Evolutionary conservation across 2,329 filamentous ascomycete genomes (phyloP).

Genomic region (Colletotrichum sidae): DNA sequence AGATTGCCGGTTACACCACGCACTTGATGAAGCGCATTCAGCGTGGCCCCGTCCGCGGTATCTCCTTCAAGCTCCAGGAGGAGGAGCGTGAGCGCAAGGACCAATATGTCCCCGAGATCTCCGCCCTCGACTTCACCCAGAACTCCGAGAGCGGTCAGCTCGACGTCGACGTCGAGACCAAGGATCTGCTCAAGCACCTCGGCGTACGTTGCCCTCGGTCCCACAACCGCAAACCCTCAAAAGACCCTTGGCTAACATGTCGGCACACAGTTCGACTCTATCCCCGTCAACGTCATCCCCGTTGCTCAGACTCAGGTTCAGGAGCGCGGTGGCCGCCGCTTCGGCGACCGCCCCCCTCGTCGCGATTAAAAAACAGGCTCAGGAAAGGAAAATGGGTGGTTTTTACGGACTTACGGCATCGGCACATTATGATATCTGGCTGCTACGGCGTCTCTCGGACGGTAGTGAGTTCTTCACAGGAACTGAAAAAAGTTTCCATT

Average conservation of each 20-base stretch:
- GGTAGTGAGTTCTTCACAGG: slow-evolving; percentile 68
- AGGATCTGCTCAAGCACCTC: slow-evolving; percentile 98
- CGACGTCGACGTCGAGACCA: slow-evolving; percentile 96
- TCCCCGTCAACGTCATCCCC: slow-evolving; percentile 94
- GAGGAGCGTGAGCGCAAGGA: slow-evolving; percentile 99
- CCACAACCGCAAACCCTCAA: not conserved
- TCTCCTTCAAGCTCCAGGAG: slow-evolving; percentile 99
- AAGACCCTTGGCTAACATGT: slow-evolving; percentile 43
- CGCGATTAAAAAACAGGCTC: slow-evolving; percentile 53
- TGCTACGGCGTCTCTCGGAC: slow-evolving; percentile 67
- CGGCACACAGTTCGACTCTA: slow-evolving; percentile 84
- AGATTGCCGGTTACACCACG: slow-evolving; percentile 99
- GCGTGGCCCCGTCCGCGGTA: slow-evolving; percentile 98
- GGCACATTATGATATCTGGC: slow-evolving; percentile 43
- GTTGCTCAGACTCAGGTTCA: slow-evolving; percentile 88
- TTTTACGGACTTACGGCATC: slow-evolving; percentile 54
- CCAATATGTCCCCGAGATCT: slow-evolving; percentile 99
- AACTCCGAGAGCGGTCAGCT: slow-evolving; percentile 92
- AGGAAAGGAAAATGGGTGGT: slow-evolving; percentile 35
- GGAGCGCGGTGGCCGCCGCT: slow-evolving; percentile 83
- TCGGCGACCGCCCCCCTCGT: slow-evolving; percentile 71
- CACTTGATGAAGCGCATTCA: slow-evolving; percentile 99
- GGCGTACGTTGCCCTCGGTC: slow-evolving; percentile 77
- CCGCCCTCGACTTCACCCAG: slow-evolving; percentile 97
- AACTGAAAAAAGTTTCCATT: slow-evolving; percentile 70